Base-by-base conservation (phyloP, 352 stramenopile species). In the Globisporangium sylvaticum region DNA sequence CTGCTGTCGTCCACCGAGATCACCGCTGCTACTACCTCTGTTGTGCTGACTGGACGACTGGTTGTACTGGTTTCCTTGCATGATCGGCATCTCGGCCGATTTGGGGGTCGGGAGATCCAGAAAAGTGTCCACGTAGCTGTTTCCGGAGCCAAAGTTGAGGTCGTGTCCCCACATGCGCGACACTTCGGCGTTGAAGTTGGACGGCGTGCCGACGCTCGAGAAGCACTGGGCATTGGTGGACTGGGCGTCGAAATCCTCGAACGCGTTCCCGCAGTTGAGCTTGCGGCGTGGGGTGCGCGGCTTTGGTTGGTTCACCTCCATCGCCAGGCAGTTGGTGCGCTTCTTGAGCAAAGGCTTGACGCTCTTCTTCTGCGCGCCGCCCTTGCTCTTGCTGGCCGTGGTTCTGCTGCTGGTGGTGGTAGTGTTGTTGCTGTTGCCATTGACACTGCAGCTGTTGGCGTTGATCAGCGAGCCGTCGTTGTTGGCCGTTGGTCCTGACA, bases 51-150 rank as follows among this genome's bases (percentile, higher is more conserved):
- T 37, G 7, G 31, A 37, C 6, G 29, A 25, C 55, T 27, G 67
- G 46, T 27, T 66, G 63, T 74, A 55, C 14, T 64, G 53, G 22
- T 58, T 54, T 29, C 70, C 20, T 44, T 61, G 76, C 48, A 60
- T 68, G 54, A 42, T 64, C 39, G 75, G 71, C 62, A 89, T 84
- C 20, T 80, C 79, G 10, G 78, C 68, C 0, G 72, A 77, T 31
- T 88, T 87, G n/a, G 86, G 83, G 1, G 82, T 92, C 9, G 82
- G 82, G 3, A 92, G 64, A 67, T 94, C 86, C 9, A 94, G 64
- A 55, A 94, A 94, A 7, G 83, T 92, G 56, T 92, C 79, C 22
- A 82, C 81, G 60, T 88, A 83, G 39, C 56, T 50, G 18, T 22
- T 76, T 6, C 44, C 68, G 14, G 68, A 66, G 5, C 53, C 58